These are phyloP conservation scores for Poronia punctata DNA, from an alignment of 495 filamentous ascomycete species.

Conservation along the genomic window DNA sequence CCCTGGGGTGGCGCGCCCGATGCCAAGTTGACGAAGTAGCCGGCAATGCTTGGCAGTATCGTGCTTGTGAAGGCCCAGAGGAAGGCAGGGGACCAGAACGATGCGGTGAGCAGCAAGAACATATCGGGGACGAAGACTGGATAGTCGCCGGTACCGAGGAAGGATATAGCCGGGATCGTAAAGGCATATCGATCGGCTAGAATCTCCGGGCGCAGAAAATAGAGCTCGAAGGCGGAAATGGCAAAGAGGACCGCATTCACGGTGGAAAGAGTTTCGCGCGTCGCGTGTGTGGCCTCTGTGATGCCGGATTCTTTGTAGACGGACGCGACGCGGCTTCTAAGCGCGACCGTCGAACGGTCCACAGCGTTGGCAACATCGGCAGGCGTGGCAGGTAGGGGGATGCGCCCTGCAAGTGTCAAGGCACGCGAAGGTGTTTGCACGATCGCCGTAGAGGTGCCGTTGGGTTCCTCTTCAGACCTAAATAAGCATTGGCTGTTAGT, in stretches of 20 bases:
- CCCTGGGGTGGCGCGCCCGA: conserved; percentile 25
- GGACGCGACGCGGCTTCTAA: conserved; percentile 47
- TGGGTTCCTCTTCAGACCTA: conserved; percentile 23
- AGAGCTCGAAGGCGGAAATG: conserved; percentile 57
- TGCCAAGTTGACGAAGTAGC: conserved; percentile 85
- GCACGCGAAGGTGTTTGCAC: conserved; percentile 54
- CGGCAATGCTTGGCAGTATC: conserved; percentile 58
- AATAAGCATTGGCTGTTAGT: conserved; percentile 15
- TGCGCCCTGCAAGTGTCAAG: conserved; percentile 43
- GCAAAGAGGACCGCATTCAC: conserved; percentile 59
- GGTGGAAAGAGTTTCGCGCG: conserved; percentile 61
- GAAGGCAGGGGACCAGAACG: conserved; percentile 76
- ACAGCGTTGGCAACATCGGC: conserved; percentile 76
- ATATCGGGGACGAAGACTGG: conserved; percentile 69
- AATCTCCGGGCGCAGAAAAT: conserved; percentile 51
- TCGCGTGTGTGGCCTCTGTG: conserved; percentile 47
- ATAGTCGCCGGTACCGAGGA: conserved; percentile 42
- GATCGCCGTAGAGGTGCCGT: conserved; percentile 35
- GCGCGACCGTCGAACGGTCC: conserved; percentile 60
- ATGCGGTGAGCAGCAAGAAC: conserved; percentile 65
- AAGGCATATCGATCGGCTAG: conserved; percentile 64
- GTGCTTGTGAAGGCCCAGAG: conserved; percentile 72
- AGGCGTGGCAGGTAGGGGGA: conserved; percentile 74
- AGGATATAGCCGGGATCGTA: conserved; percentile 55
- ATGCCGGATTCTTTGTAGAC: conserved; percentile 45